Percentiles rank a stretch among this genome's conserved stretches.
Evolutionary conservation across 108 stramenopile species (phyloP).

Genomic region (Cyclostephanos tholiformis): DNA sequence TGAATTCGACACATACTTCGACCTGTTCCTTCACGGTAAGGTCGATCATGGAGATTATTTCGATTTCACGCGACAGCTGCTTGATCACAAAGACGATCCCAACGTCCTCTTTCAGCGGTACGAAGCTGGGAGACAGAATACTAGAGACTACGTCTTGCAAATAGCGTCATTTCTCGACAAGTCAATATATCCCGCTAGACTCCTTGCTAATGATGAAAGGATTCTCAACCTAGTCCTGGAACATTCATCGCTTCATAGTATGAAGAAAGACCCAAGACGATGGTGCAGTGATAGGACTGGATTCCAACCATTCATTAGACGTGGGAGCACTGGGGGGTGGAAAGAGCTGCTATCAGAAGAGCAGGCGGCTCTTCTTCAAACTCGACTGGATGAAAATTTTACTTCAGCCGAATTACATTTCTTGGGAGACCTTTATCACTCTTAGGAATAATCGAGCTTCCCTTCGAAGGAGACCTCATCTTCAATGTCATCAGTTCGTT

Average conservation of each 20-base stretch:
- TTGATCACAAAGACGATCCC: constrained; percentile 52
- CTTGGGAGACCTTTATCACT: constrained; percentile 46
- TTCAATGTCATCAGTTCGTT: too few relatives aligned
- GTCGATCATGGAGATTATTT: constrained; percentile 60
- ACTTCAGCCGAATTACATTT: constrained; percentile 30
- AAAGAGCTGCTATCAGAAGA: constrained; percentile 48
- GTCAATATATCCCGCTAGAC: constrained; percentile 20
- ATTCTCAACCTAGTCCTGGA: constrained; percentile 51
- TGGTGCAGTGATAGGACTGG: constrained; percentile 60
- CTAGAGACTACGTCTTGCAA: constrained; percentile 40
- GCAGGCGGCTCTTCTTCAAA: constrained; percentile 42
- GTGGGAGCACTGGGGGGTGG: constrained; percentile 58
- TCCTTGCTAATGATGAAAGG: constrained; percentile 36
- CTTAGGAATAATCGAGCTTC: too few relatives aligned
- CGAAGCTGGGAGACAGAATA: constrained; percentile 41
- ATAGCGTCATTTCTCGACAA: constrained; percentile 53
- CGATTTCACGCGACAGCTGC: constrained; percentile 35
- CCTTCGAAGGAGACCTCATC: too few relatives aligned
- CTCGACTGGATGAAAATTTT: constrained; percentile 38
- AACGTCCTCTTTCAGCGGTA: constrained; percentile 56
- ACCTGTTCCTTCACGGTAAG: constrained; percentile 49
- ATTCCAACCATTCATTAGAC: constrained; percentile 57
- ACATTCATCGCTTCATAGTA: constrained; percentile 52
- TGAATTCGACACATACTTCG: constrained; percentile 54
- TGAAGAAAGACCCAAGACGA: constrained; percentile 53